Percentiles rank a stretch among this genome's conserved stretches.
Conservation (phyloP, 345 rosid species). For the Brassica nigra region DNA sequence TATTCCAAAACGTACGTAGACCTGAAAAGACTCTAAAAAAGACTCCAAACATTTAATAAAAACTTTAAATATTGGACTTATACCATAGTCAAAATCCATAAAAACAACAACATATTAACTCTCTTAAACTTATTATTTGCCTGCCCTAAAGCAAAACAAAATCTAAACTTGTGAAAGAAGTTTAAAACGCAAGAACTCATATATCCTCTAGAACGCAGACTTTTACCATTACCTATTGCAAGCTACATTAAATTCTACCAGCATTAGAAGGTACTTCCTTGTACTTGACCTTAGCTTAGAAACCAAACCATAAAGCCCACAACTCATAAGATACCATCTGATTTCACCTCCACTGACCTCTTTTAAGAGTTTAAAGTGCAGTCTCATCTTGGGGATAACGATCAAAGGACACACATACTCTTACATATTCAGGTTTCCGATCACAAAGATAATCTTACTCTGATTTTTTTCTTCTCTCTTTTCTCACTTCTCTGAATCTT, state of each 20-base stretch:
- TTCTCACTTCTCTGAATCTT: background rate
- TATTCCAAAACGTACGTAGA: too few relatives aligned
- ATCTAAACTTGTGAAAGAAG: too few relatives aligned
- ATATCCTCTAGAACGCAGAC: too few relatives aligned
- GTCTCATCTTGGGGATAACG: too few relatives aligned
- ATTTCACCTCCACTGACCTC: background rate
- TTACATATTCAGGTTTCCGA: background rate
- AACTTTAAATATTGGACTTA: too few relatives aligned
- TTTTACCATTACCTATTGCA: background rate
- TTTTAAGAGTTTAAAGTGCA: background rate
- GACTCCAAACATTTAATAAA: too few relatives aligned
- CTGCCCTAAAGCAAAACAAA: too few relatives aligned
- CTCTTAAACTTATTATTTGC: too few relatives aligned
- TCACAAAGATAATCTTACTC: background rate
- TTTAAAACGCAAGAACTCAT: too few relatives aligned
- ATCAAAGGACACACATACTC: background rate
- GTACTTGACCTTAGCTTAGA: background rate
- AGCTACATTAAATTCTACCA: background rate
- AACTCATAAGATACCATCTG: background rate
- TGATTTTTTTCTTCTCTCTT: background rate
- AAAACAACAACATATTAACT: too few relatives aligned
- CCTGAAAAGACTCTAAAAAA: too few relatives aligned
- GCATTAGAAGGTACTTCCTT: background rate
- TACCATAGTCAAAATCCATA: too few relatives aligned
- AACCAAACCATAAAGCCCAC: background rate